These are phyloP conservation scores for Lactarius hengduanensis DNA, from an alignment of 768 basidiomycete genomes.

Conservation along the genomic window DNA sequence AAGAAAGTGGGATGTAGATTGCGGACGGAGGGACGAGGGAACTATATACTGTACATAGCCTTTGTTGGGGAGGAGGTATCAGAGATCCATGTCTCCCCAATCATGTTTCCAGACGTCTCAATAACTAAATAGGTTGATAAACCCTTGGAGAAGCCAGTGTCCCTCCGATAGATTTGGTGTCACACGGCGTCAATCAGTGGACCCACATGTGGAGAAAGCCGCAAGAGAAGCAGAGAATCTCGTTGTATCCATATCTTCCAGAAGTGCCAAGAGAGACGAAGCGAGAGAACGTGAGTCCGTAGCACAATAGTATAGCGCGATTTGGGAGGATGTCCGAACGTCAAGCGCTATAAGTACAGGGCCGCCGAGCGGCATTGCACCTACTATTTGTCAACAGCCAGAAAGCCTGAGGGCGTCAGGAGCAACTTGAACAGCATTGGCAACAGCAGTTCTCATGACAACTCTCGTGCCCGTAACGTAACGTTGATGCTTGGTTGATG, in stretches of 20 bases:
- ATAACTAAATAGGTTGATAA: background rate
- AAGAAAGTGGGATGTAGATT: background rate
- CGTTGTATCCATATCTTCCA: too few relatives aligned
- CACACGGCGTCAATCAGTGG: too few relatives aligned
- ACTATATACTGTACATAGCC: background rate
- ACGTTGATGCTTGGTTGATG: too few relatives aligned
- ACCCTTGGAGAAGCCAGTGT: background rate
- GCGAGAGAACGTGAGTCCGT: background rate
- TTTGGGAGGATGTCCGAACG: background rate
- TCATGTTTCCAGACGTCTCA: background rate
- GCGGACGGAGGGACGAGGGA: background rate
- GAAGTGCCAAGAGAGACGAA: background rate
- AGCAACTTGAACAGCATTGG: background rate
- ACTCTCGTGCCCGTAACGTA: too few relatives aligned
- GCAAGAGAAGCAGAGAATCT: background rate
- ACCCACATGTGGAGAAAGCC: background rate
- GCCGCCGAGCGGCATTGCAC: too few relatives aligned
- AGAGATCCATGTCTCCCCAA: background rate
- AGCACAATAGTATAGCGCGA: background rate
- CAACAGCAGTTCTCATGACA: background rate
- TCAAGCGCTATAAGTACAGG: background rate
- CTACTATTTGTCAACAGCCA: background rate
- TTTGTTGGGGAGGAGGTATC: background rate
- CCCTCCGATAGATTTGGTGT: background rate
- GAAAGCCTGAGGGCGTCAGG: background rate